Evolutionary conservation across 2,329 filamentous ascomycete species (phyloP).

Genomic region (Ophiostoma triangulosporum): DNA sequence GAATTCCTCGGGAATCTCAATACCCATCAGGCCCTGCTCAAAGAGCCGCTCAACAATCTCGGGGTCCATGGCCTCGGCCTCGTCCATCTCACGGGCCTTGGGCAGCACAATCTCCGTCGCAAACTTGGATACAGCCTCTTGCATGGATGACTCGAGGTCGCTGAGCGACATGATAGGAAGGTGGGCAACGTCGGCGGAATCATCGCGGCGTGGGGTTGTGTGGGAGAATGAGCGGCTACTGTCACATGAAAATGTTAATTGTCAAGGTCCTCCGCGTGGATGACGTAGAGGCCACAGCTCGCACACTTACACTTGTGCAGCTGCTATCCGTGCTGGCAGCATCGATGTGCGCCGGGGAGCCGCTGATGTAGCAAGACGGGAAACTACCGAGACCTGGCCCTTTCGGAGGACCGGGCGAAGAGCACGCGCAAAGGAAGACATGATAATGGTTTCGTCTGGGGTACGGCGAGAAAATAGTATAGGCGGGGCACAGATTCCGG

Average conservation of each 20-base stretch:
- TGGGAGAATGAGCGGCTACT: constrained; percentile 44
- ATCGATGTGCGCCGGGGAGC: constrained; percentile 3
- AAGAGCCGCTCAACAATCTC: constrained; percentile 82
- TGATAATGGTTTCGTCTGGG: constrained; percentile 15
- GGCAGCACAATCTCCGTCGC: constrained; percentile 79
- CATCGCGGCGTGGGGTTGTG: constrained; percentile 45
- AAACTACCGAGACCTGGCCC: constrained; percentile 20
- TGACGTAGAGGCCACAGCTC: not conserved
- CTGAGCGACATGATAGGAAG: constrained; percentile 89
- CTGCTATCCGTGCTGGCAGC: constrained; percentile 3
- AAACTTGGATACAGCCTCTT: constrained; percentile 81
- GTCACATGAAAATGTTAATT: not conserved
- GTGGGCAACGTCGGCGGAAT: constrained; percentile 55
- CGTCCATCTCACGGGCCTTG: constrained; percentile 93
- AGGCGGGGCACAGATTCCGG: not conserved
- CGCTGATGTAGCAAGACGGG: constrained; percentile 5
- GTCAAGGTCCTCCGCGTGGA: not conserved
- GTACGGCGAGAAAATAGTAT: not conserved
- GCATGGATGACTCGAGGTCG: constrained; percentile 80
- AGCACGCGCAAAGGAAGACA: constrained; percentile 37
- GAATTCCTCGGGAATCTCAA: constrained; percentile 95
- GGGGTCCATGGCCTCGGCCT: constrained; percentile 87
- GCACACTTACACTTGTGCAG: constrained; percentile 5
- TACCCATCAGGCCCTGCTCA: constrained; percentile 92
- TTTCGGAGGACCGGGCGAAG: constrained; percentile 38